Evolutionary conservation across 2,329 filamentous ascomycete species (phyloP).

Genomic region (Fusarium tuaranense): DNA sequence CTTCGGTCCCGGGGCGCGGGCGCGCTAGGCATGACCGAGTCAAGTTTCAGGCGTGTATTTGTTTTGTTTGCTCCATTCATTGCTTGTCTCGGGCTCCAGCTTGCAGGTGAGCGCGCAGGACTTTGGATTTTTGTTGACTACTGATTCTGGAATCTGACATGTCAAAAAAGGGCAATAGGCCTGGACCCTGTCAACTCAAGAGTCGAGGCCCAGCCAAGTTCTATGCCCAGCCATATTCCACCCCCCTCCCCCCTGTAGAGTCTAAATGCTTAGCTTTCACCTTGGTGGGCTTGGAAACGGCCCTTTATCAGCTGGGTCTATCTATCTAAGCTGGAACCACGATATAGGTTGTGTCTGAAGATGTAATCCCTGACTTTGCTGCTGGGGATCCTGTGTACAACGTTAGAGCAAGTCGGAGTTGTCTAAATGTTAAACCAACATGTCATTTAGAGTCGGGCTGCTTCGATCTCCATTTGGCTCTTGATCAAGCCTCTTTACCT

Average conservation of each 20-base stretch:
- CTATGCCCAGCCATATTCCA: background rate
- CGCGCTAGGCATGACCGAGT: constrained; percentile 29
- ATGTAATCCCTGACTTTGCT: constrained; percentile 79
- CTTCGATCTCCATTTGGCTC: background rate
- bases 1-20: background rate
- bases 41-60: background rate
- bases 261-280: background rate
- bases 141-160: constrained; percentile 33
- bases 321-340: constrained; percentile 45
- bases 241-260: background rate
- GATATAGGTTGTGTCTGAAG: constrained; percentile 73
- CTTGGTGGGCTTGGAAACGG: background rate
- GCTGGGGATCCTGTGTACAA: constrained; percentile 64
- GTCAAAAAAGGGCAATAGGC: constrained; percentile 23
- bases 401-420: background rate
- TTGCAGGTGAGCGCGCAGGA: constrained; percentile 15
- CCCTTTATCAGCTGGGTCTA: background rate
- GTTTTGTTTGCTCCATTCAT: background rate
- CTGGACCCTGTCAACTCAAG: constrained; percentile 26
- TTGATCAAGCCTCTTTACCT: constrained; percentile 16
- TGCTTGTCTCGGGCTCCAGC: constrained; percentile 1
- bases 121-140: constrained; percentile 26
- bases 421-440: background rate
- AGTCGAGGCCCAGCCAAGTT: background rate
- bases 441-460: background rate